Conservation (phyloP, 2,329 filamentous ascomycete species). For the Sarocladium kiliense region DNA sequence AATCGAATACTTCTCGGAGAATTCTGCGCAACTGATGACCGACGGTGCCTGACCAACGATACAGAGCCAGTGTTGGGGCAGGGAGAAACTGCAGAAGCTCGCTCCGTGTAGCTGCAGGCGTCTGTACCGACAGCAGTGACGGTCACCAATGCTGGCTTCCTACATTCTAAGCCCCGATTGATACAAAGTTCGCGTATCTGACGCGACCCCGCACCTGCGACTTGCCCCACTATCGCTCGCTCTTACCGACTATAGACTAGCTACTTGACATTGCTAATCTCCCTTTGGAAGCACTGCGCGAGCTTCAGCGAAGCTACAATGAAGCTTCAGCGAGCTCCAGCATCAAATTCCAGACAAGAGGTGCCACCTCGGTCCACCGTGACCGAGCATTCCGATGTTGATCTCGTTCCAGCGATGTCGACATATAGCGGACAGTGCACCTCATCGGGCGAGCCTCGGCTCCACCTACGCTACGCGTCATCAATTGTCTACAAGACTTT, state of each 20-base stretch:
- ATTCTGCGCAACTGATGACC: too few species aligned
- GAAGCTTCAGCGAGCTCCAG: not conserved
- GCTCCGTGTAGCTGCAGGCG: not conserved
- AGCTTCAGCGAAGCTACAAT: not conserved
- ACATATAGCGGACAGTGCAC: not conserved
- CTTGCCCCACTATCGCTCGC: constrained; percentile 1
- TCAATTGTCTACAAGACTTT: too few species aligned
- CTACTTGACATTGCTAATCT: not conserved
- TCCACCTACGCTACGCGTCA: not conserved
- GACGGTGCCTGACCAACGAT: too few species aligned
- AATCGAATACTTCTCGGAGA: not conserved
- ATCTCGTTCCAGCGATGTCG: not conserved
- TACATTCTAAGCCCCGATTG: constrained; percentile 1
- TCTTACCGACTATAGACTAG: not conserved
- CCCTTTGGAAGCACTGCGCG: not conserved
- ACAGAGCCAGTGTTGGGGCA: not conserved
- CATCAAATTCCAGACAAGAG: not conserved
- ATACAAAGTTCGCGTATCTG: not conserved
- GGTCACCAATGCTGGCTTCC: not conserved
- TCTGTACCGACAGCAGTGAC: not conserved
- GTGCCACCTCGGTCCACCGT: not conserved
- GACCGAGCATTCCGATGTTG: not conserved
- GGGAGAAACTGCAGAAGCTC: not conserved
- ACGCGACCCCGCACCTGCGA: not conserved
- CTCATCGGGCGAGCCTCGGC: not conserved